Conservation (phyloP, 352 stramenopile genomes). For the Phytophthora sp. region DNA sequence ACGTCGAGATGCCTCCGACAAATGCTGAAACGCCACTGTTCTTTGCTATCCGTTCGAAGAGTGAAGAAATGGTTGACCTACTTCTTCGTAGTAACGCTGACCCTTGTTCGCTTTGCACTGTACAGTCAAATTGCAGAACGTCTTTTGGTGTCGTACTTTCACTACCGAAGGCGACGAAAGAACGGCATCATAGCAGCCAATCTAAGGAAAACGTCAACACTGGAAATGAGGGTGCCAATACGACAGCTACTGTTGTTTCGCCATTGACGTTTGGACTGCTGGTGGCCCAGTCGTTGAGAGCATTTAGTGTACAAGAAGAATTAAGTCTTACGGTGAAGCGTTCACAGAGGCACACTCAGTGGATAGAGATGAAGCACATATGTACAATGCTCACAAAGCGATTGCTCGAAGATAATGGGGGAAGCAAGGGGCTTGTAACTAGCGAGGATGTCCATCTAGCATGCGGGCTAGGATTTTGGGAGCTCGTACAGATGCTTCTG, state of each 20-base stretch:
- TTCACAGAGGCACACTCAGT: constrained; percentile 37
- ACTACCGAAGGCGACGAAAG: not conserved
- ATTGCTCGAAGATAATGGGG: constrained; percentile 39
- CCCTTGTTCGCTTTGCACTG: constrained; percentile 46
- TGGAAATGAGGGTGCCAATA: not conserved
- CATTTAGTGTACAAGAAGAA: constrained; percentile 40
- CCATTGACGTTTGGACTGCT: constrained; percentile 58
- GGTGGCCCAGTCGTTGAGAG: constrained; percentile 33
- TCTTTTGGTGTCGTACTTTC: constrained; percentile 46
- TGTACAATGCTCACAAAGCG: constrained; percentile 43
- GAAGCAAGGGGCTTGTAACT: constrained; percentile 56
- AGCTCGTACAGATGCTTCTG: constrained; percentile 48
- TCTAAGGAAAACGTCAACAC: not conserved
- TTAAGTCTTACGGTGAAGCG: constrained; percentile 20
- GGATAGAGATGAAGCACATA: constrained; percentile 48
- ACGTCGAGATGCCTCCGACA: constrained; percentile 40
- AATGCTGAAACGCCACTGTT: constrained; percentile 59
- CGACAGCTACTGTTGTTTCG: constrained; percentile 33
- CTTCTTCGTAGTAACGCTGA: constrained; percentile 51
- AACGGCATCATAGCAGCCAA: not conserved
- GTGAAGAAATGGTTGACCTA: constrained; percentile 50
- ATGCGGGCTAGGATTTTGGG: constrained; percentile 56
- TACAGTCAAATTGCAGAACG: constrained; percentile 38
- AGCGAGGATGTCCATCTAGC: constrained; percentile 55
- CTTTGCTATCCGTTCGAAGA: constrained; percentile 67